These are phyloP conservation scores for Lactarius pseudohatsudake DNA, from an alignment of 768 basidiomycete species.

Conservation along the genomic window DNA sequence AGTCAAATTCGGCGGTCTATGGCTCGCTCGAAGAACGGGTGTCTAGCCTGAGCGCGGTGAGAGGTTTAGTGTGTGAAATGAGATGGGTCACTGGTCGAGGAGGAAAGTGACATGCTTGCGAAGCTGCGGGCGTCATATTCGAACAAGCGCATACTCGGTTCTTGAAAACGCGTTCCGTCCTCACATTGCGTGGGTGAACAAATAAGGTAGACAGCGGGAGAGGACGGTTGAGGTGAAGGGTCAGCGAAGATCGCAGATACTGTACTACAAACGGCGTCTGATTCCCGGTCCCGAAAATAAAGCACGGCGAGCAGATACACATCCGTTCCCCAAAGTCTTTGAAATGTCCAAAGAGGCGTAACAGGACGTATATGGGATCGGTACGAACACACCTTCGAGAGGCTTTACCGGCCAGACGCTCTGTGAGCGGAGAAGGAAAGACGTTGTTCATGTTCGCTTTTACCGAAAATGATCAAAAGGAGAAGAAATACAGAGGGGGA, in stretches of 20 bases:
- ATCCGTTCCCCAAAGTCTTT: slow-evolving; percentile 38
- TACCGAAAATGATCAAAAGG: slow-evolving; percentile 36
- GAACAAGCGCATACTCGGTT: slow-evolving; percentile 39
- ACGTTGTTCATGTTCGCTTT: slow-evolving; percentile 40
- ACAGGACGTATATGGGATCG: slow-evolving; percentile 39
- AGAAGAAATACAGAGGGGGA: not conserved
- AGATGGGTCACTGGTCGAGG: slow-evolving; percentile 34
- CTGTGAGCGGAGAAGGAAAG: slow-evolving; percentile 37
- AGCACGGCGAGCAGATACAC: slow-evolving; percentile 30
- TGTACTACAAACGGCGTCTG: slow-evolving; percentile 37
- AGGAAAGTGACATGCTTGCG: slow-evolving; percentile 35
- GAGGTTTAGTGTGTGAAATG: slow-evolving; percentile 26
- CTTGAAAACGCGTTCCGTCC: slow-evolving; percentile 38
- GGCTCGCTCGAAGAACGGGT: slow-evolving; percentile 12
- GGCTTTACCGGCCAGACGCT: slow-evolving; percentile 36
- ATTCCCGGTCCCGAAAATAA: slow-evolving; percentile 32
- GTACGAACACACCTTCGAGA: slow-evolving; percentile 36
- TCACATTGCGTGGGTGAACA: not conserved
- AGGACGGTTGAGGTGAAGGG: not conserved
- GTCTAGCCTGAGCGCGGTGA: slow-evolving; percentile 33
- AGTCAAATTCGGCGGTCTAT: slow-evolving; percentile 37
- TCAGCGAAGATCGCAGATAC: slow-evolving; percentile 36
- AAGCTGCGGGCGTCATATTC: slow-evolving; percentile 38
- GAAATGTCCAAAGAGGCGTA: slow-evolving; percentile 39
- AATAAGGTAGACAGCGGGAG: not conserved